Percentiles rank a stretch among this genome's conserved stretches.
phyloP scores from a whole-genome alignment of 345 rosid species.

The Punica granatum region DNA sequence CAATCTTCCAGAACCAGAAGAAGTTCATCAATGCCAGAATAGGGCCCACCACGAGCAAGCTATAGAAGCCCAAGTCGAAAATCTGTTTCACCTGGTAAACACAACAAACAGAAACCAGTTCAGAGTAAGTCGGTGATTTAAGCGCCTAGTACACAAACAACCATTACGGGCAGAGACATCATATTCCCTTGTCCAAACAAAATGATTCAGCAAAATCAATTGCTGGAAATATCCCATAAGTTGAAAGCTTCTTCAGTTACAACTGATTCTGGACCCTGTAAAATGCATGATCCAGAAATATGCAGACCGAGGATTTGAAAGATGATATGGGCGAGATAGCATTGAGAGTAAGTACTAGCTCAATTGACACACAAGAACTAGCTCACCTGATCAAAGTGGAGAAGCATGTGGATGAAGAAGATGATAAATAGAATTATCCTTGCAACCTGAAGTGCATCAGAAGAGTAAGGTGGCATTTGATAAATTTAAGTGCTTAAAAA shows the following conservation, averaged over 20 bases:
- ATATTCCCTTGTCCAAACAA: background rate
- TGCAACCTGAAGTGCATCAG: slow-evolving; percentile 41
- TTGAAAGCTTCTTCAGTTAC: background rate
- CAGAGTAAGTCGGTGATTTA: background rate
- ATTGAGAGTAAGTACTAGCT: background rate
- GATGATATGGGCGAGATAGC: background rate
- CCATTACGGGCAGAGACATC: background rate
- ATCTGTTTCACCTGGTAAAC: slow-evolving; percentile 49
- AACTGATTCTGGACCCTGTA: background rate
- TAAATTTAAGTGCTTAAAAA: no score
- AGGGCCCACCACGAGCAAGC: slow-evolving; percentile 47
- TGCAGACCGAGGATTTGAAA: background rate
- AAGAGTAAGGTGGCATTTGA: background rate
- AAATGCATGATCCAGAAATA: background rate
- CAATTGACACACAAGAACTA: background rate
- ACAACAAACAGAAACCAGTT: background rate
- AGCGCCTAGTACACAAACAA: no score
- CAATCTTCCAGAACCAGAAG: slow-evolving; percentile 77
- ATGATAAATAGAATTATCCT: slow-evolving; percentile 63
- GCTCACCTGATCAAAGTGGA: slow-evolving; percentile 68
- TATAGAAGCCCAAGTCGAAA: slow-evolving; percentile 66
- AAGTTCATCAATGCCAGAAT: slow-evolving; percentile 46
- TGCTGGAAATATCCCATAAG: background rate
- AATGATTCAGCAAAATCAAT: background rate
- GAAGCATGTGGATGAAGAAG: slow-evolving; percentile 52